These are phyloP conservation scores for Ophiostoma australiae DNA, from an alignment of 2,329 filamentous ascomycete genomes.

Conservation along the genomic window DNA sequence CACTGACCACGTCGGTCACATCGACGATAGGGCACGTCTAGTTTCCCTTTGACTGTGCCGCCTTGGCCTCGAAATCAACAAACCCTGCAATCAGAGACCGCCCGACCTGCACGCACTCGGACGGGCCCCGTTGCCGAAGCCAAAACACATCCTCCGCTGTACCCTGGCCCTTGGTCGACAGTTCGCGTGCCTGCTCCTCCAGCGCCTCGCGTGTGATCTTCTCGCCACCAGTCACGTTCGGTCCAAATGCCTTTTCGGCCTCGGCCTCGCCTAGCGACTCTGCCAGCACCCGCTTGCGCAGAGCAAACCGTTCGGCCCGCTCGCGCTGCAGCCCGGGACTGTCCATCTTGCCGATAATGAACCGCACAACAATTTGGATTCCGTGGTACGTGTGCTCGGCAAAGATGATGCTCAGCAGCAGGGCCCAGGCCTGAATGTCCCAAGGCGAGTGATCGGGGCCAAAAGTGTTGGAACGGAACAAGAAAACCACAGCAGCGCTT, in stretches of 20 bases:
- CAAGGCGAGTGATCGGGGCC: slow-evolving; percentile 62
- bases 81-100: slow-evolving; percentile 49
- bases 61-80: background rate
- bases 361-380: slow-evolving; percentile 65
- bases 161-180: slow-evolving; percentile 46
- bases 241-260: slow-evolving; percentile 43
- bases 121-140: slow-evolving; percentile 54
- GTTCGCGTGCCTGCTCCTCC: slow-evolving; percentile 56
- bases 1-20: background rate
- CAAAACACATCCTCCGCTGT: slow-evolving; percentile 55
- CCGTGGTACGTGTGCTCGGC: slow-evolving; percentile 87
- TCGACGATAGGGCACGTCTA: background rate
- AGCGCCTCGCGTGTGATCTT: slow-evolving; percentile 57
- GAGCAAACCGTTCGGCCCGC: slow-evolving; percentile 70
- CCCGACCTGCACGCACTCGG: slow-evolving; percentile 55
- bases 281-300: slow-evolving; percentile 74
- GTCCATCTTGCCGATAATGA: slow-evolving; percentile 73
- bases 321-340: slow-evolving; percentile 83
- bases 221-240: slow-evolving; percentile 34
- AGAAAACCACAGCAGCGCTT: slow-evolving; percentile 79
- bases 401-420: slow-evolving; percentile 76
- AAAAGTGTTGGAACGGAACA: slow-evolving; percentile 69
- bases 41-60: background rate
- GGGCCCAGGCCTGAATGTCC: slow-evolving; percentile 70
- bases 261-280: slow-evolving; percentile 61